Base-by-base conservation (phyloP, 2,329 filamentous ascomycete species). In the Fusarium bulbicola region DNA sequence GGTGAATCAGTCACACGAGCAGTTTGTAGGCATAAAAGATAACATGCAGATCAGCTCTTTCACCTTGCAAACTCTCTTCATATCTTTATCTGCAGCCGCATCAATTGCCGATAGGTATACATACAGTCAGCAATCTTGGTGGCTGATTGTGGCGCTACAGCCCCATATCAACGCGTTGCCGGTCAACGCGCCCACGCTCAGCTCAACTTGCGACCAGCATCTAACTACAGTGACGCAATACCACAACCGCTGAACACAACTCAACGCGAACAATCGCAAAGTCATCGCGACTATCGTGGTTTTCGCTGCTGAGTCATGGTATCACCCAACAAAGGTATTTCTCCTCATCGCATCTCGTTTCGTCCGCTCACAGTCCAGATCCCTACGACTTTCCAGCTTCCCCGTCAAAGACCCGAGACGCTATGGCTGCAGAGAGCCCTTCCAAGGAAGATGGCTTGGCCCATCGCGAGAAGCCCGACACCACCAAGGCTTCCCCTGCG, bases 361-460 rank as follows among this genome's bases (percentile, higher is more conserved):
- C 58, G 21, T 42, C 13, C 34, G 61, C 68, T 72, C 46, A 73
- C 60, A 21, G 3, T 39, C 40, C 52, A 78, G 76, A 77, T 54
- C 76, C 70, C 8, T 78, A 78, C 68, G 75, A 77, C 37, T 63
- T 77, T 30, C 75, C 76, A 36, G 45, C 43, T 46, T 78, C 76
- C 43, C 76, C 76, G 5, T 37, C 50, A 26, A 66, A 56, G 42
- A 42, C 63, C 11, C 59, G 59, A 53, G 63, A 65, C 43, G 68
- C 59, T 26, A 74, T 74, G 53, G 40, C 47, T 36, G 30, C 57
- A 1, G 66, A 61, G 16, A 68, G 69, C 26, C 68, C 74, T 21
- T 54, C 46, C 32, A 76, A 66, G 43, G 70, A 72, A 16, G 74
- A 71, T 13, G 63, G 49, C 39, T 53, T 74, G 30, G 66, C n/a